Conservation (phyloP, 345 rosid genomes). For the Aurinia saxatilis region DNA sequence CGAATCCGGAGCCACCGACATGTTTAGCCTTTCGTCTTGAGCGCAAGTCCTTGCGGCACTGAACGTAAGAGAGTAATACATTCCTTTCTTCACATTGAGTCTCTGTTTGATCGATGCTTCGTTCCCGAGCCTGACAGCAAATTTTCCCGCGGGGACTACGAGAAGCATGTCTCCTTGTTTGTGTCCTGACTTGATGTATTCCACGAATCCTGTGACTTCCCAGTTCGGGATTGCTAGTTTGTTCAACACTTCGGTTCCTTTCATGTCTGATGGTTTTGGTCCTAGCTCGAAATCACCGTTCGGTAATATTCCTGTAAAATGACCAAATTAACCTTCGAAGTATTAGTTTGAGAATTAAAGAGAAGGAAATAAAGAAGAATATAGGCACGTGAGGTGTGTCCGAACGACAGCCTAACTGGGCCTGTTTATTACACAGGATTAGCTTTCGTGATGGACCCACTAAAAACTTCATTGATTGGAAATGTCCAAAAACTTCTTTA, state of each 20-base stretch:
- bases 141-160: constrained; percentile 76
- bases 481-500: constrained; percentile 22
- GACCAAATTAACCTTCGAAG: neutral
- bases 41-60: constrained; percentile 90
- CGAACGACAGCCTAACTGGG: constrained; percentile 24
- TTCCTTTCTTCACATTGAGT: constrained; percentile 43
- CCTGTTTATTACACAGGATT: constrained; percentile 7
- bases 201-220: constrained; percentile 75
- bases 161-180: constrained; percentile 95
- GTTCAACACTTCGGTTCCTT: constrained; percentile 52
- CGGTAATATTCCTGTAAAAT: constrained; percentile 48
- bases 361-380: too few relatives aligned
- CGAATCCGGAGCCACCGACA: constrained; percentile 65
- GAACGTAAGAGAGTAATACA: constrained; percentile 68
- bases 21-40: constrained; percentile 67
- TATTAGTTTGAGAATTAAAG: neutral
- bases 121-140: constrained; percentile 75
- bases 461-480: constrained; percentile 2
- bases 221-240: constrained; percentile 58
- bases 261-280: constrained; percentile 56
- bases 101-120: constrained; percentile 84
- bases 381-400: constrained; percentile 22
- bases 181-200: constrained; percentile 81
- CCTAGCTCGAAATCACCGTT: constrained; percentile 78
- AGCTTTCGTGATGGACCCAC: constrained; percentile 11